Evolutionary conservation across 2,329 filamentous ascomycete species (phyloP).

Genomic region (Diaporthe vexans): DNA sequence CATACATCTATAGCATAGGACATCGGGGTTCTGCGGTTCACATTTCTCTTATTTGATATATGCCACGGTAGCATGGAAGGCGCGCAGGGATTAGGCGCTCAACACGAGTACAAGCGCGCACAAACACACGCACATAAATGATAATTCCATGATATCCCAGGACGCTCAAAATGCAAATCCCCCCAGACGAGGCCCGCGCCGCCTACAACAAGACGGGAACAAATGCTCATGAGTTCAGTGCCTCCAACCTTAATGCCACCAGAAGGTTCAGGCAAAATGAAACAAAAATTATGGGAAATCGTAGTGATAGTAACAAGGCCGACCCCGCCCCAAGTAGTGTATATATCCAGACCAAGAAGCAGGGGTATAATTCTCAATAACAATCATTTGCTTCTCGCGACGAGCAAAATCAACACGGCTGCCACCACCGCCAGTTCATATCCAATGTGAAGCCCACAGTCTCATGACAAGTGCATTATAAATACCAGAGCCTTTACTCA

Average conservation of each 20-base stretch:
- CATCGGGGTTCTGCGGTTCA: background rate
- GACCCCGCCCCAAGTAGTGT: background rate
- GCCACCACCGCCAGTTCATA: background rate
- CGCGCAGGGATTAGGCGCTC: background rate
- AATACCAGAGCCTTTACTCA: background rate
- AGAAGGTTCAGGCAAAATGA: background rate
- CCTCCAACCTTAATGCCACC: background rate
- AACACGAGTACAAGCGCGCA: background rate
- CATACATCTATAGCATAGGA: conserved; percentile 25
- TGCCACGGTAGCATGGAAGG: conserved; percentile 17
- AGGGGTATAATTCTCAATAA: conserved; percentile 25
- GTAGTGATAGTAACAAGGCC: background rate
- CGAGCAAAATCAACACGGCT: background rate
- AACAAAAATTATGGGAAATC: background rate
- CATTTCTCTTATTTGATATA: background rate
- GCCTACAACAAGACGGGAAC: background rate
- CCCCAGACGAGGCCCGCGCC: background rate
- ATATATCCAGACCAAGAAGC: background rate
- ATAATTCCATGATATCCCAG: background rate
- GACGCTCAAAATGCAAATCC: conserved; percentile 6
- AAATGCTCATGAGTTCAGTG: background rate
- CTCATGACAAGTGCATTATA: background rate
- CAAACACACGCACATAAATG: background rate
- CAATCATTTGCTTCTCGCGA: background rate
- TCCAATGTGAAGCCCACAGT: background rate